Percentiles rank a stretch among this genome's conserved stretches.
These are phyloP conservation scores for Fistulifera solaris DNA, from an alignment of 108 stramenopile species.

Conservation along the genomic window DNA sequence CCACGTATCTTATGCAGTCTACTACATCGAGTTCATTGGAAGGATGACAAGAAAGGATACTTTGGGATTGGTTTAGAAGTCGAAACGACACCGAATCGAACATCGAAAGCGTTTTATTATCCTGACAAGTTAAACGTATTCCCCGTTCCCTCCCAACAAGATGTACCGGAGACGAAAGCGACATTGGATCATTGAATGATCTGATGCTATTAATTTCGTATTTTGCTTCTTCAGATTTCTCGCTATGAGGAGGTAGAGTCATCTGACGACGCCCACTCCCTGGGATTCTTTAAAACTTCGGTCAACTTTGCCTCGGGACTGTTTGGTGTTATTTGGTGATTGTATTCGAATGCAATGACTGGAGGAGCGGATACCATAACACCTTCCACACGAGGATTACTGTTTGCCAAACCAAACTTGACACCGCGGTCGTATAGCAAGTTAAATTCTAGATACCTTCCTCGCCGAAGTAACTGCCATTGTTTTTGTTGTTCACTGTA, in stretches of 20 bases:
- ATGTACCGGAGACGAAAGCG: conserved; percentile 7
- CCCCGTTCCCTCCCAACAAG: background rate
- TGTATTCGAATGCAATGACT: conserved; percentile 78
- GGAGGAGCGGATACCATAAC: conserved; percentile 89
- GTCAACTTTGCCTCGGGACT: conserved; percentile 69
- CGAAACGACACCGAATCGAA: conserved; percentile 3
- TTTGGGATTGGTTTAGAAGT: conserved; percentile 11
- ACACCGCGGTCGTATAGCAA: conserved; percentile 86
- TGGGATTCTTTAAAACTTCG: conserved; percentile 60
- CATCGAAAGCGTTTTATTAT: background rate
- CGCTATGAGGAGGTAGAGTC: too few relatives aligned
- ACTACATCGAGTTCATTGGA: conserved; percentile 1
- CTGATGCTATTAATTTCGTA: too few relatives aligned
- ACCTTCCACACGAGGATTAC: conserved; percentile 80
- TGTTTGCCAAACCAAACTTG: conserved; percentile 76
- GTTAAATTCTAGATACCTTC: conserved; percentile 83
- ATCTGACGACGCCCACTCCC: conserved; percentile 60
- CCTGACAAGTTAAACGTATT: background rate
- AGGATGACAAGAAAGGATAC: background rate
- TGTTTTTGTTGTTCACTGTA: conserved; percentile 70
- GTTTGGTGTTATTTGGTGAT: conserved; percentile 51
- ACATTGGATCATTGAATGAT: background rate
- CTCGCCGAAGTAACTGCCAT: conserved; percentile 78
- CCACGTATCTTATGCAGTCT: conserved; percentile 9
- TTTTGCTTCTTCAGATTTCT: too few relatives aligned